Percentiles rank a stretch among this genome's conserved stretches.
Conservation (phyloP, 805 yeast species). For the Pichia heedii region DNA sequence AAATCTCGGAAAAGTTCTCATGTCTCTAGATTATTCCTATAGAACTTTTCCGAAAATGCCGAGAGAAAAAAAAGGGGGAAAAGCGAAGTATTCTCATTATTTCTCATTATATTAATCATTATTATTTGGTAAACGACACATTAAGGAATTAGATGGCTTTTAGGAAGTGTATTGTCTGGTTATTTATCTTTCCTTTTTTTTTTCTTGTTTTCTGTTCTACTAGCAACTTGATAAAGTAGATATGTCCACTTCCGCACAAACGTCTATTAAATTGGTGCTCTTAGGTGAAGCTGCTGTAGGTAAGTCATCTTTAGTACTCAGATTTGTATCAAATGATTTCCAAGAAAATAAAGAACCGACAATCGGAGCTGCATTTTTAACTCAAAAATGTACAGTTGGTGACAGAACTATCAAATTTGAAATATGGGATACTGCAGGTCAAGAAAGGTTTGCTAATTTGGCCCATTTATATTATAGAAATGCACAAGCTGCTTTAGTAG, state of each 20-base stretch:
- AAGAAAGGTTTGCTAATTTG: constrained; percentile 89
- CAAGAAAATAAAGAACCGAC: constrained; percentile 98
- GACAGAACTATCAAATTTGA: constrained; percentile 84
- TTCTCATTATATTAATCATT: no score
- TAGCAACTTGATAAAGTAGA: no score
- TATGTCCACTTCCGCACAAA: constrained; percentile 30
- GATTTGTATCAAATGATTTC: constrained; percentile 91
- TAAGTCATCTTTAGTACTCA: constrained; percentile 80
- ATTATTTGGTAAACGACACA: no score
- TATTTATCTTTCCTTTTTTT: no score
- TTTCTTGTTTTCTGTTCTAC: neutral
- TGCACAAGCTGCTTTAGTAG: constrained; percentile 95
- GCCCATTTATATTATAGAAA: constrained; percentile 98
- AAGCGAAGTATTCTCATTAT: no score
- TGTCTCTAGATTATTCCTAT: no score
- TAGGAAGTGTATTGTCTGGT: no score
- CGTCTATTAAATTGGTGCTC: constrained; percentile 80
- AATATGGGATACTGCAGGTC: constrained; percentile 98
- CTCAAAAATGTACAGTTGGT: constrained; percentile 86
- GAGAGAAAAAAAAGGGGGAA: no score
- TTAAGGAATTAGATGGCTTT: no score
- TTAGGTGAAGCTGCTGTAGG: constrained; percentile 99
- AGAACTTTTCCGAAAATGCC: no score
- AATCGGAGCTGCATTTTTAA: constrained; percentile 94
- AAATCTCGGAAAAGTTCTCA: no score